Base-by-base conservation (phyloP, 140 eudicot species). In the Senecio squalidus region DNA sequence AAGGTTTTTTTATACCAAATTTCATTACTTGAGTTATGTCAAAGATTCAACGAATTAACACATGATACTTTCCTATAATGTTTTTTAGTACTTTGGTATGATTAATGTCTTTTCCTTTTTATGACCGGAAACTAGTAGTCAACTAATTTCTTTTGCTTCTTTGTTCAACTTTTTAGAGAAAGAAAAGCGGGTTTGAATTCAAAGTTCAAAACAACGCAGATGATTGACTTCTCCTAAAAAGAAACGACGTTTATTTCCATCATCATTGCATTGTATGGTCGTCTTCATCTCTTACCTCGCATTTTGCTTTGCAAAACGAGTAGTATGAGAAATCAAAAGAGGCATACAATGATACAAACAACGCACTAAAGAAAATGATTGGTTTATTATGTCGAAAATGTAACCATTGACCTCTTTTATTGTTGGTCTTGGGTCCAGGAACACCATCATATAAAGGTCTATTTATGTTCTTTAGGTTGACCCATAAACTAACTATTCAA, bases 361-460 rank as follows among this genome's bases (percentile, higher is more conserved):
- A 2, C 55, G 6, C 8, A 30, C 9, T 25, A 47, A 47, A 27
- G 29, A 4, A 27, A 51, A 64, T n/a, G 26, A 50, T 21, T 33
- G 68, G 22, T 45, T 14, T 10, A 60, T 20, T 2, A 38, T 23
- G 46, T 47, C 16, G 39, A 38, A 25, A 55, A 36, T 18, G 41
- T 38, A 51, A 51, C 39, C 61, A 64, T 36, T 64, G 52, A 51
- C 41, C 53, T 25, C 22, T 39, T 51, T 31, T 61, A 21, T 61
- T 22, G 23, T 61, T 20, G 45, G 38, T 13, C 20, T 27, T 14
- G 38, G 69, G 58, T 22, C 21, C 23, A 9, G 34, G 9, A 53
- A 41, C 48, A 51, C 43, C 41, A 65, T 66, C 63, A 65, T 65
- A 34, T 39, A 52, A 25, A 38, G 40, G 46, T 64, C 31, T 4